phyloP scores from a whole-genome alignment of 345 rosid genomes.

The Melastoma malabathricum region DNA sequence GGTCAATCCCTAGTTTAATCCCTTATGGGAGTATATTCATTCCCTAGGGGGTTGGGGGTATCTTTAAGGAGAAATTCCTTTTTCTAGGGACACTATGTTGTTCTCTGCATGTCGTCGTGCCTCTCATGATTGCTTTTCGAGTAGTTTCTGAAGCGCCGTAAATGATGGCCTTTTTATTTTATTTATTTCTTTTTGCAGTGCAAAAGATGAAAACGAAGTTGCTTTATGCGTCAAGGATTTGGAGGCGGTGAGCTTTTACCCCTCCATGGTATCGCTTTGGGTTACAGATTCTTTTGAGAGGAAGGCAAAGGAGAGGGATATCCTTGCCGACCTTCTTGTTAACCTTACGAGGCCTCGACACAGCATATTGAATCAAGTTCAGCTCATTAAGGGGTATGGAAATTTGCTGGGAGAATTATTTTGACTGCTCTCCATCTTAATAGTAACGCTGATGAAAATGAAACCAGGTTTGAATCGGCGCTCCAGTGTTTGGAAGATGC shows the following conservation, averaged over 20 bases:
- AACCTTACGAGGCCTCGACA: constrained; percentile 45
- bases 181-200: constrained; percentile 24
- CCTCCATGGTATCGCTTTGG: constrained; percentile 86
- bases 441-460: too few relatives aligned
- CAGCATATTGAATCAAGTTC: constrained; percentile 24
- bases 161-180: not conserved
- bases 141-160: not conserved
- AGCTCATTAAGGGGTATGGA: constrained; percentile 65
- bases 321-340: constrained; percentile 69
- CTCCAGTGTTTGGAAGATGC: constrained; percentile 71
- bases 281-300: constrained; percentile 91
- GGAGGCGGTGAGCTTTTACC: constrained; percentile 62
- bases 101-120: too few relatives aligned
- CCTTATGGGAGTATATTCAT: too few relatives aligned
- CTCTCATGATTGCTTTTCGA: not conserved
- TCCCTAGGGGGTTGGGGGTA: too few relatives aligned
- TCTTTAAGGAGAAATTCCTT: too few relatives aligned
- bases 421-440: too few relatives aligned
- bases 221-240: constrained; percentile 74
- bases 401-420: not conserved
- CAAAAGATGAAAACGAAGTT: constrained; percentile 81
- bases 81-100: too few relatives aligned
- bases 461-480: constrained; percentile 56
- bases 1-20: too few relatives aligned
- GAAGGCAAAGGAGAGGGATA: constrained; percentile 75